Percentiles rank a stretch among this genome's conserved stretches.
phyloP scores from a whole-genome alignment of 2,329 filamentous ascomycete genomes.

The Lasiodiplodia hormozganensis region DNA sequence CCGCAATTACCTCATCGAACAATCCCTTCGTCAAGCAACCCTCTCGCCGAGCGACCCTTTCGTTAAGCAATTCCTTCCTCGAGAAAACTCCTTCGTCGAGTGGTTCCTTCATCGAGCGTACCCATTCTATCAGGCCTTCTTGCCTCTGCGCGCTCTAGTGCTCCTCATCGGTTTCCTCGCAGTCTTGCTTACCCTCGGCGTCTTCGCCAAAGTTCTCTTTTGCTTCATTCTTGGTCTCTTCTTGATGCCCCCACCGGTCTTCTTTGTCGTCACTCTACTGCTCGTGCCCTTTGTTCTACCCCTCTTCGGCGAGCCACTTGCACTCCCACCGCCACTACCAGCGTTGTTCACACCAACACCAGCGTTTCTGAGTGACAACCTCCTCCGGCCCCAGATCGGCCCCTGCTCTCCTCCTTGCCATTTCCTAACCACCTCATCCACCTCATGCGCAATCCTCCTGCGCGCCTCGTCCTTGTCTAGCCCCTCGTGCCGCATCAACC shows the following conservation, averaged over 20 bases:
- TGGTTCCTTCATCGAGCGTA: background rate
- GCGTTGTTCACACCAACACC: background rate
- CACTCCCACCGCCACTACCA: background rate
- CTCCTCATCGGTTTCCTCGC: background rate
- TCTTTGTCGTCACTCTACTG: background rate
- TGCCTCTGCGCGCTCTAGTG: background rate
- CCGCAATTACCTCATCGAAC: background rate
- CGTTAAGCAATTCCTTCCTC: background rate
- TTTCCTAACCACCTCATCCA: slow-evolving; percentile 35
- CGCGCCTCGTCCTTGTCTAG: slow-evolving; percentile 36
- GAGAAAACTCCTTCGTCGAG: background rate
- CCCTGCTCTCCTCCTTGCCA: slow-evolving; percentile 34
- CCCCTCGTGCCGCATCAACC: slow-evolving; percentile 39
- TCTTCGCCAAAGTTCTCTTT: background rate
- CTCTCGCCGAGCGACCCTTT: background rate
- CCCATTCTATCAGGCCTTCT: background rate
- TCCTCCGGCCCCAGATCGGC: background rate
- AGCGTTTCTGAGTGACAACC: background rate
- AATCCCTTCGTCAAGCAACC: background rate
- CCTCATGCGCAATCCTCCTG: slow-evolving; percentile 34
- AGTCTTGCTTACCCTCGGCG: background rate
- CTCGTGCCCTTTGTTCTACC: background rate
- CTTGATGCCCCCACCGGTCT: background rate
- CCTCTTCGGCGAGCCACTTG: background rate
- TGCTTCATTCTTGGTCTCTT: background rate